A percentile compares a stretch with the other conserved stretches of the same genome.
Evolutionary conservation across 1,284 basidiomycete genomes (phyloP).

Genomic region (Tilletia setariae): DNA sequence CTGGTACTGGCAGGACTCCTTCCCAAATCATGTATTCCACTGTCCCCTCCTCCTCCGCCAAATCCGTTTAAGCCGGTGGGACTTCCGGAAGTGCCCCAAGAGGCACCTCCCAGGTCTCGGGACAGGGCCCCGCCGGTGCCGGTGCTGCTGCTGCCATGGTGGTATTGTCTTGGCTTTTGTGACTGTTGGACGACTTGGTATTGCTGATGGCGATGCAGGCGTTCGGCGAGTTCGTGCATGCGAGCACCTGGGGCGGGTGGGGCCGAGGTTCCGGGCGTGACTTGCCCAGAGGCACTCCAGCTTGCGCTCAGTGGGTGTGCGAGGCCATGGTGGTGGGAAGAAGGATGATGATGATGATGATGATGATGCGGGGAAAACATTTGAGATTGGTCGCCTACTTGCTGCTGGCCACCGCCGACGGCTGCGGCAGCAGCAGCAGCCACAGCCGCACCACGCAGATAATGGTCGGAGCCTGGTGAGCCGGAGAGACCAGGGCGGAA

Average conservation of each 20-base stretch:
- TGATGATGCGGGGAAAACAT: background rate
- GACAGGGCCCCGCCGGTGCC: too few species aligned
- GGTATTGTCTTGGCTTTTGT: background rate
- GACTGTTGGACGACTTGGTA: conserved; percentile 1
- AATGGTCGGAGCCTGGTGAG: background rate
- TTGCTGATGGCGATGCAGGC: conserved; percentile 11
- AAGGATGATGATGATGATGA: background rate
- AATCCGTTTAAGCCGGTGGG: background rate
- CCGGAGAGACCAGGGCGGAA: too few species aligned
- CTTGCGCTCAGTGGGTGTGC: conserved; percentile 7
- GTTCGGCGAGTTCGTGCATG: conserved; percentile 15
- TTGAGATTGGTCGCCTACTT: too few species aligned
- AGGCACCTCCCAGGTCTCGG: background rate
- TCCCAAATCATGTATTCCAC: background rate
- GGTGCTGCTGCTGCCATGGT: background rate
- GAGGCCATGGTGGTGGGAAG: background rate
- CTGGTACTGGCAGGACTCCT: conserved; percentile 2
- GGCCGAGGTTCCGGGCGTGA: conserved; percentile 6
- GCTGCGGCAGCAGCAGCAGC: background rate
- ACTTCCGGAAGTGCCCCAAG: conserved; percentile 5
- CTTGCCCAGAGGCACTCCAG: background rate
- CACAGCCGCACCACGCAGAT: background rate
- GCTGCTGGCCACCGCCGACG: background rate
- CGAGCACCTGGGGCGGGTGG: conserved; percentile 8
- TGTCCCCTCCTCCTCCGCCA: background rate